Base-by-base conservation (phyloP, 2,329 filamentous ascomycete species). In the Orbilia ellipsospora region DNA sequence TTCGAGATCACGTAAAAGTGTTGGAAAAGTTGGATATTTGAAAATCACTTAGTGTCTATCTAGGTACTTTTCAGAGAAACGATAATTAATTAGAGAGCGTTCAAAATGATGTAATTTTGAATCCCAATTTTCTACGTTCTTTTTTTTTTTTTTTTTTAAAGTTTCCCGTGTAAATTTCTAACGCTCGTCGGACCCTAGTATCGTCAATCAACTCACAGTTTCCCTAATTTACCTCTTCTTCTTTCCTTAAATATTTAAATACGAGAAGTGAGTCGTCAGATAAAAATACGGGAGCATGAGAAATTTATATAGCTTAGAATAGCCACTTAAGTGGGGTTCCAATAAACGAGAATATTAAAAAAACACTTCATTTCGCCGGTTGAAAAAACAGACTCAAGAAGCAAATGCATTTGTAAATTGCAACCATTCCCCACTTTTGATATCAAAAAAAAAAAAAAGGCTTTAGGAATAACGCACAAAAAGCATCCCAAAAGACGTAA, bases 241-340 rank as follows among this genome's bases (percentile, higher is more conserved):
- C 31, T 10, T 10, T 7, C 1, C 8, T 36, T 36, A 36, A 36
- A 36, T 7, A 36, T 7, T 2, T 36, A 7, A 36, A 7, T 36
- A 31, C 4, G 28, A 7, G 7, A 7, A 31, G 7, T 13, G 31
- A 31, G 36, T 18, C 7, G 31, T n/a, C 45, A 28, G 4, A 12
- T 18, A 48, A 54, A 36, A 18, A 6, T 15, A 48, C 10, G n/a
- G n/a, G 10, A 10, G 44, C 20, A 28, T 44, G 15, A 50, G 20
- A 44, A 69, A 61, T 52, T 62, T 13, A 42, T 48, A 36, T 69
- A 69, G 61, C 56, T 61, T 55, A 69, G 56, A 69, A 62, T 18
- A 23, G 52, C 62, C 62, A 4, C 15, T 55, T 50, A 7, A 15
- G 20, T 28, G 52, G 36, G 20, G 8, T 13, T 7, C 56, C 2